phyloP scores from a whole-genome alignment of 148 eudicot genomes.

The Oxyria digyna region DNA sequence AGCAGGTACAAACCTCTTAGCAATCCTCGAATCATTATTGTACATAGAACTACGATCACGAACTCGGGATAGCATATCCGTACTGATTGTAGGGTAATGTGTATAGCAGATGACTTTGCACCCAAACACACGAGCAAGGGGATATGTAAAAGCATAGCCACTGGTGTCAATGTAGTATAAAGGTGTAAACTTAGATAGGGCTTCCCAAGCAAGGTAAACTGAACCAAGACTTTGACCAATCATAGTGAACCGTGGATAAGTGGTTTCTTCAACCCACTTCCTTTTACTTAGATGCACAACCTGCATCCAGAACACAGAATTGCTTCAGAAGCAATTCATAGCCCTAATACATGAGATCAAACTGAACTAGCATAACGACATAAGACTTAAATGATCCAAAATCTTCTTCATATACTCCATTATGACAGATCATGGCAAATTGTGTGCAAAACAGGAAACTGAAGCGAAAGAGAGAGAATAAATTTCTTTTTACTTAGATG shows the following conservation, averaged over 20 bases:
- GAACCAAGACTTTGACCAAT: slow-evolving; percentile 97
- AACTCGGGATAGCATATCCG: slow-evolving; percentile 92
- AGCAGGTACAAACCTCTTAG: slow-evolving; percentile 52
- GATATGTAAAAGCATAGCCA: slow-evolving; percentile 95
- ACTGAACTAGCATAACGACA: background rate
- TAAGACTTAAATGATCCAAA: background rate
- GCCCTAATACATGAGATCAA: background rate
- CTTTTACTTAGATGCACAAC: slow-evolving; percentile 82
- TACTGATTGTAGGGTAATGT: slow-evolving; percentile 96
- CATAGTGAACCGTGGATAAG: slow-evolving; percentile 95
- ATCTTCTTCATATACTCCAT: background rate
- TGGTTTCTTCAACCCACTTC: slow-evolving; percentile 94
- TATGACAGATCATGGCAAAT: background rate
- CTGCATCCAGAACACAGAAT: slow-evolving; percentile 18
- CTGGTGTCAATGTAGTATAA: slow-evolving; percentile 79
- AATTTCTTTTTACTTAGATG: too few relatives aligned
- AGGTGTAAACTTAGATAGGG: slow-evolving; percentile 73
- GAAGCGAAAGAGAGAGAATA: too few relatives aligned
- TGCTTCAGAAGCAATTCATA: background rate
- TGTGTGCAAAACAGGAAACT: too few relatives aligned
- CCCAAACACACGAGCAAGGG: slow-evolving; percentile 81
- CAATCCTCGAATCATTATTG: slow-evolving; percentile 66
- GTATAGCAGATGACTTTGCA: slow-evolving; percentile 91
- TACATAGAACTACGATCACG: slow-evolving; percentile 67
- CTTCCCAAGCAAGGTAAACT: slow-evolving; percentile 88